A percentile compares a stretch with the other conserved stretches of the same genome.
These are phyloP conservation scores for Haplosporangium sp. DNA, from an alignment of 371 early-diverging fungal genomes.

Conservation along the genomic window DNA sequence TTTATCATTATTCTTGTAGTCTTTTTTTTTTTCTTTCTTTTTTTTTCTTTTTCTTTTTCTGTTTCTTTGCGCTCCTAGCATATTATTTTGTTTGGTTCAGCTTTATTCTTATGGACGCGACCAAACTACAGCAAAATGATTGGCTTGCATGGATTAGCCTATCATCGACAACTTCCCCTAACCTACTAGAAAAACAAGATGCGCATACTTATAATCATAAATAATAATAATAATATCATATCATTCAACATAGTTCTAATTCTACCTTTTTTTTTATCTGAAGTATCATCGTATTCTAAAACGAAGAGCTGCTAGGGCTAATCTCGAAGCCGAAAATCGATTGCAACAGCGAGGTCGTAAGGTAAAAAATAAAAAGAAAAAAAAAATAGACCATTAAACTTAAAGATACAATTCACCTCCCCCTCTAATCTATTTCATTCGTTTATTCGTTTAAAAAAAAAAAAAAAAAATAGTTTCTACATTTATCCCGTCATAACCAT, in stretches of 20 bases:
- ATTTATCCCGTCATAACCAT: constrained; percentile 95
- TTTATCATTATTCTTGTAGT: too few species aligned
- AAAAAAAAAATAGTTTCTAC: constrained; percentile 76
- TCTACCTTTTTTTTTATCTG: not conserved
- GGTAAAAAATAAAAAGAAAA: constrained; percentile 28
- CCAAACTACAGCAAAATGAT: constrained; percentile 43
- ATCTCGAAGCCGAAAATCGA: constrained; percentile 68
- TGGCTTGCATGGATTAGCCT: constrained; percentile 41
- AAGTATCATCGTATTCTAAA: constrained; percentile 88
- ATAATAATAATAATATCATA: not conserved
- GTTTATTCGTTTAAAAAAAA: not conserved
- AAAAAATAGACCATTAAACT: not conserved
- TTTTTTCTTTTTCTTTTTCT: constrained; percentile 5
- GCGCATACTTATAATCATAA: too few species aligned
- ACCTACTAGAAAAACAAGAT: not conserved
- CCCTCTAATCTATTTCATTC: not conserved
- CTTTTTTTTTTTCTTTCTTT: not conserved
- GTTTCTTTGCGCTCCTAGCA: not conserved
- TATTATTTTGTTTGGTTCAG: constrained; percentile 30
- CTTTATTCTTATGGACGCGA: constrained; percentile 32
- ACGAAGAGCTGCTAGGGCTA: constrained; percentile 77
- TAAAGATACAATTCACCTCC: not conserved
- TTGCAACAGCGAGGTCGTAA: constrained; percentile 66
- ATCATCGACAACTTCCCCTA: constrained; percentile 21
- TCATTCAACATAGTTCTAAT: not conserved